phyloP scores from a whole-genome alignment of 495 filamentous ascomycete genomes.

The Podospora australis region DNA sequence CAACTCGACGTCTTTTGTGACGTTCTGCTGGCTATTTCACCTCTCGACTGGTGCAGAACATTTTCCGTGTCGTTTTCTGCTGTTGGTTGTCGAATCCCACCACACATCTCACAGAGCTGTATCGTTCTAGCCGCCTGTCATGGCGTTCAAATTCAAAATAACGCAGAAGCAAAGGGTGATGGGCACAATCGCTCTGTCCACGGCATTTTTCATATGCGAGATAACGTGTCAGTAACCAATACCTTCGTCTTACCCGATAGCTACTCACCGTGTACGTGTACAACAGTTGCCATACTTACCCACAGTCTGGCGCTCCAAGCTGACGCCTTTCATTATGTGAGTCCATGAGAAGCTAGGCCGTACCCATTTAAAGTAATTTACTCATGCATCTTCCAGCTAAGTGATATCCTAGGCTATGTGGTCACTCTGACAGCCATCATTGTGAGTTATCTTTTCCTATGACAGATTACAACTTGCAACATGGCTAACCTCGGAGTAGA shows the following conservation, averaged over 20 bases:
- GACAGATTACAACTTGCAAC: not conserved
- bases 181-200: not conserved
- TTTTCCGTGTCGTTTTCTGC: no score
- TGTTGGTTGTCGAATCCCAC: no score
- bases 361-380: no score
- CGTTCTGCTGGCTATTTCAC: no score
- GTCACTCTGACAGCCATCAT: conserved; percentile 82
- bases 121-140: no score
- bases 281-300: conserved; percentile 67
- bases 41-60: no score
- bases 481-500: conserved; percentile 25
- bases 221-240: not conserved
- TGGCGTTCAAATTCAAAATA: not conserved
- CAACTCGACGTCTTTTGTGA: no score
- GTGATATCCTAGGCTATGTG: conserved; percentile 80
- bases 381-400: conserved; percentile 49
- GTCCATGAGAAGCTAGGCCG: conserved; percentile 11
- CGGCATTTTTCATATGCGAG: not conserved
- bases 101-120: no score
- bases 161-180: not conserved
- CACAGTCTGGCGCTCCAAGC: conserved; percentile 86
- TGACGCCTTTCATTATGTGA: conserved; percentile 93
- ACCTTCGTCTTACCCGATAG: no score
- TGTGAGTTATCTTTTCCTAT: conserved; percentile 34
- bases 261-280: no score